Base-by-base conservation (phyloP, 495 filamentous ascomycete species). In the Trichoderma gamsii region DNA sequence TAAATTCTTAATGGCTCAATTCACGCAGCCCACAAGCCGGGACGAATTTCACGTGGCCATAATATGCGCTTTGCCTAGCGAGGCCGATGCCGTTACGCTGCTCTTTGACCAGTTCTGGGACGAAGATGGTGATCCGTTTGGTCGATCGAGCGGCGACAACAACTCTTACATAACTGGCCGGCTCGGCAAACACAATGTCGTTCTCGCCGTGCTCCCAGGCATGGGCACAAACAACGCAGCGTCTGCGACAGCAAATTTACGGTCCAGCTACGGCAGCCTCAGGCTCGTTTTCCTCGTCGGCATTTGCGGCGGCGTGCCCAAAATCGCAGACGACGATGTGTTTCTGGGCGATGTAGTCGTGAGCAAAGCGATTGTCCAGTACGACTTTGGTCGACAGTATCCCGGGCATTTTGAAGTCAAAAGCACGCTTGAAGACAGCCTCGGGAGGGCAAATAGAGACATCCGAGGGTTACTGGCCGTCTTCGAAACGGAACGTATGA, bases 271-370 rank as follows among this genome's bases (percentile, higher is more conserved):
- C 65, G 52, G 51, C 15, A 44, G 65, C 27, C 51, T 78, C 16
- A 35, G 52, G 63, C 67, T 74, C 5, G 70, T 67, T 21, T 64
- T 79, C 18, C 49, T 79, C 27, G 75, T 77, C 4, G 78, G 78
- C 7, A 71, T 80, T 18, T 78, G 78, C 59, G 78, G 76, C 15
- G 78, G 71, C 5, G 70, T 75, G 8, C 77, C 76, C 7, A 41
- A 46, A 13, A 68, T 51, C 15, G 46, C 63, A 16, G 44, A 27
- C 8, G 67, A 72, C 16, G 73, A 77, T 27, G 69, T 79, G 9
- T 66, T 79, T 18, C 75, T 83, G 1, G 81, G 82, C 6, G 81
- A 84, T 69, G 78, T 83, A 0, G 72, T 83, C 23, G 77, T 84
- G 46, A 80, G 79, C 66, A 76, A 74, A 0, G 65, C 63, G 13